Percentiles rank a stretch among this genome's conserved stretches.
Conservation (phyloP, 768 basidiomycete genomes). For the Tulasnella sp. region DNA sequence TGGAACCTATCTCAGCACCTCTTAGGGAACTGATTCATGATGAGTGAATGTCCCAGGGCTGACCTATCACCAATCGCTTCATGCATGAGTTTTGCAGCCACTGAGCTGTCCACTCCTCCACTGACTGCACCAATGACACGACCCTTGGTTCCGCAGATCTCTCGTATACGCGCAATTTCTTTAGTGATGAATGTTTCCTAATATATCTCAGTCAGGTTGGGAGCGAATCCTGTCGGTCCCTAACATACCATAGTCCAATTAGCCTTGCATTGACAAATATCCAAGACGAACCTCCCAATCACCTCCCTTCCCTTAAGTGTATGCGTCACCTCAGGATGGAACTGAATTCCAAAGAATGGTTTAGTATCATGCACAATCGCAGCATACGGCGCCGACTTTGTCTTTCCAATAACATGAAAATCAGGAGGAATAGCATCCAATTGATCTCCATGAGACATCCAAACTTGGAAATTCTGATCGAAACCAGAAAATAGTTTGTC, state of each 20-base stretch:
- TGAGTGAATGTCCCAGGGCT: slow-evolving; percentile 14
- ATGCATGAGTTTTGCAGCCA: slow-evolving; percentile 98
- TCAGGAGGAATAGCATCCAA: slow-evolving; percentile 64
- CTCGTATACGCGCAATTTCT: slow-evolving; percentile 83
- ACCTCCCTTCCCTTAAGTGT: slow-evolving; percentile 80
- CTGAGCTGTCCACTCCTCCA: slow-evolving; percentile 95
- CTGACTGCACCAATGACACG: slow-evolving; percentile 97
- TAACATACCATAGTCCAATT: slow-evolving; percentile 85
- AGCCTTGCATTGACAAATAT: slow-evolving; percentile 65
- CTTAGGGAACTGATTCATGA: not conserved
- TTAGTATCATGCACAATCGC: slow-evolving; percentile 85
- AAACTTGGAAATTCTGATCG: slow-evolving; percentile 87
- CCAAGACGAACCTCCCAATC: slow-evolving; percentile 68
- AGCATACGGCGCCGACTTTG: slow-evolving; percentile 77
- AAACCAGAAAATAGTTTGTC: slow-evolving; percentile 78
- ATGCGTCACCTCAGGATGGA: slow-evolving; percentile 98
- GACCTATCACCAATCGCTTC: slow-evolving; percentile 97
- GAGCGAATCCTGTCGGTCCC: not conserved
- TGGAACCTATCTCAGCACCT: slow-evolving; percentile 57
- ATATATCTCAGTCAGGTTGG: not conserved
- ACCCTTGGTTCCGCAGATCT: slow-evolving; percentile 86
- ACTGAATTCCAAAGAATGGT: slow-evolving; percentile 91
- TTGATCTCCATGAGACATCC: slow-evolving; percentile 99
- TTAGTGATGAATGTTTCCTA: slow-evolving; percentile 97
- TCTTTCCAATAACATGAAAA: slow-evolving; percentile 82